Conservation (phyloP, 768 basidiomycete species). For the Lactifluus subvellereus region DNA sequence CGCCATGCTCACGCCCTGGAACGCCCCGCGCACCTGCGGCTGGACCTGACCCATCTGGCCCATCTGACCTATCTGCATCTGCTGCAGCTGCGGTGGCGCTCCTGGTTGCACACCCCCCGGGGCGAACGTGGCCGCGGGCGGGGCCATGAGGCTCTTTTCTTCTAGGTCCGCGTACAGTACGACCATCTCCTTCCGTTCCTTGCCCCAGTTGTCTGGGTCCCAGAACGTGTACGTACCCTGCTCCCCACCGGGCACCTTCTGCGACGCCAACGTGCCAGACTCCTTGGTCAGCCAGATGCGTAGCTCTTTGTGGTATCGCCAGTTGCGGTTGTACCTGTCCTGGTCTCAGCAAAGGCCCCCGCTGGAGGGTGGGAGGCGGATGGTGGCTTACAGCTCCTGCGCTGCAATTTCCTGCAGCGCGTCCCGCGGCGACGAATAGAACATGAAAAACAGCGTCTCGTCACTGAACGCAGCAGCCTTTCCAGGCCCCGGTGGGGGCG, state of each 20-base stretch:
- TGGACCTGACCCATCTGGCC: constrained; percentile 14
- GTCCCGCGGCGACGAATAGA: constrained; percentile 88
- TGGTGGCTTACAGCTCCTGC: constrained; percentile 75
- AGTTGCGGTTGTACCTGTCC: constrained; percentile 80
- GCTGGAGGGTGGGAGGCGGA: not conserved
- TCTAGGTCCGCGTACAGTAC: constrained; percentile 30
- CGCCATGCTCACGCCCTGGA: constrained; percentile 25
- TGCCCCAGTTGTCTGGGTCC: constrained; percentile 31
- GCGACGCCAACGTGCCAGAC: constrained; percentile 63
- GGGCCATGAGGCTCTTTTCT: constrained; percentile 24
- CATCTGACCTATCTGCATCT: constrained; percentile 19
- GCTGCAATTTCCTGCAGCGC: constrained; percentile 88
- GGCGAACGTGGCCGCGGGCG: constrained; percentile 11
- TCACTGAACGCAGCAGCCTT: constrained; percentile 84
- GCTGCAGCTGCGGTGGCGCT: constrained; percentile 11
- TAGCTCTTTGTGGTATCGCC: constrained; percentile 91
- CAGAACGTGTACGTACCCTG: constrained; percentile 57
- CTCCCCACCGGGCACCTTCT: constrained; percentile 73
- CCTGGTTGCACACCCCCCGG: constrained; percentile 10
- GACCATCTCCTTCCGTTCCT: constrained; percentile 29
- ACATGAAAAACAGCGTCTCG: constrained; percentile 95
- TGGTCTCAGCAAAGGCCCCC: not conserved
- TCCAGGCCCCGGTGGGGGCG: constrained; percentile 69
- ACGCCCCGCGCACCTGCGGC: constrained; percentile 24
- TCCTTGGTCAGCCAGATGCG: constrained; percentile 83